Conservation (phyloP, 2,329 filamentous ascomycete genomes). For the Alternaria sp. region DNA sequence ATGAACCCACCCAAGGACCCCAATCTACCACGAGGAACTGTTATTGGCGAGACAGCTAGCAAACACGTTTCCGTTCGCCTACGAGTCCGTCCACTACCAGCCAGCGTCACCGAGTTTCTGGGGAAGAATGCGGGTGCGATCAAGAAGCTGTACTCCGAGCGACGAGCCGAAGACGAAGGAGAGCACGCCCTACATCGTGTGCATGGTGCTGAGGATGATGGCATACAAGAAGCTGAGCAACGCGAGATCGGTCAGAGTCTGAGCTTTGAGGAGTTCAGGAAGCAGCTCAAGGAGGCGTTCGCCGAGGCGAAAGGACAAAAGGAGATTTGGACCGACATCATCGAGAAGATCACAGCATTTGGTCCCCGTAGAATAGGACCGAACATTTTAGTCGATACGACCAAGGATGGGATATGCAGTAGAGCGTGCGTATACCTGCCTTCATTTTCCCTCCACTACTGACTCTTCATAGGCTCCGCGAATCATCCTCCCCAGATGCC, state of each 20-base stretch:
- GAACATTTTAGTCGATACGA: slow-evolving; percentile 88
- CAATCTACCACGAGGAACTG: slow-evolving; percentile 82
- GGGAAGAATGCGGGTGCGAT: slow-evolving; percentile 80
- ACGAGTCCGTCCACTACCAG: slow-evolving; percentile 79
- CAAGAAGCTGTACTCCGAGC: slow-evolving; percentile 78
- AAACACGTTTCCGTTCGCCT: slow-evolving; percentile 84
- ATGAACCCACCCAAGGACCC: slow-evolving; percentile 90
- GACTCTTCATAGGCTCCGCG: slow-evolving; percentile 37
- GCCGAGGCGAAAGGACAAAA: slow-evolving; percentile 75
- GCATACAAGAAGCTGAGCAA: slow-evolving; percentile 61
- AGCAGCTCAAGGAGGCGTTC: slow-evolving; percentile 73
- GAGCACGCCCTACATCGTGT: slow-evolving; percentile 52
- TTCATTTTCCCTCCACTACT: slow-evolving; percentile 6
- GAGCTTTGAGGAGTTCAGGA: slow-evolving; percentile 77
- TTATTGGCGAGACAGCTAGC: slow-evolving; percentile 78
- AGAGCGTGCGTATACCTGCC: slow-evolving; percentile 67
- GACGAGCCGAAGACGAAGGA: slow-evolving; percentile 60
- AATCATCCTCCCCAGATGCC: slow-evolving; percentile 50
- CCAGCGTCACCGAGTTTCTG: slow-evolving; percentile 83
- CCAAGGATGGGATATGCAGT: slow-evolving; percentile 73
- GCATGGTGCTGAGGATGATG: slow-evolving; percentile 60
- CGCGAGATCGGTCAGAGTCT: slow-evolving; percentile 67
- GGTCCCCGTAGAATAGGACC: slow-evolving; percentile 85
- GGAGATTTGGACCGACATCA: slow-evolving; percentile 77
- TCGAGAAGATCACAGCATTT: slow-evolving; percentile 88